These are phyloP conservation scores for Leucocoprinus sp. DNA, from an alignment of 768 basidiomycete genomes.

Conservation along the genomic window DNA sequence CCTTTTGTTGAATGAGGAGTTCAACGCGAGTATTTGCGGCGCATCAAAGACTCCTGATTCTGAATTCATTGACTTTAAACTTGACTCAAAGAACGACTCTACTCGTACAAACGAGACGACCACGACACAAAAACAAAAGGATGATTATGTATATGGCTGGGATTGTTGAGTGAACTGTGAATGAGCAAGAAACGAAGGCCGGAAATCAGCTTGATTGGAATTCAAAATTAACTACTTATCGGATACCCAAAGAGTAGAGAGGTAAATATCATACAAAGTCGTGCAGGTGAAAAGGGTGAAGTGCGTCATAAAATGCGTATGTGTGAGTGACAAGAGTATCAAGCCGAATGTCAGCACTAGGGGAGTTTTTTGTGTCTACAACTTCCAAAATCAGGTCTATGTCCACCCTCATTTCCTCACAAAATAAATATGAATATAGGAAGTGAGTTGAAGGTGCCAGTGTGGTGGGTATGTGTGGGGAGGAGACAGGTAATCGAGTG, in stretches of 20 bases:
- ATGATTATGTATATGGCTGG: no score
- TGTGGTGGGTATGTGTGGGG: not conserved
- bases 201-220: not conserved
- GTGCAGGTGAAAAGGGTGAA: not conserved
- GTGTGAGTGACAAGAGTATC: not conserved
- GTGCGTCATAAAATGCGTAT: constrained; percentile 1
- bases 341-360: not conserved
- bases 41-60: constrained; percentile 7
- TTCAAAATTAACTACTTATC: not conserved
- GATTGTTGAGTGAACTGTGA: no score
- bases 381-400: constrained; percentile 3
- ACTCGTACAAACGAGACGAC: no score
- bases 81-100: no score
- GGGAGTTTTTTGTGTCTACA: constrained; percentile 5
- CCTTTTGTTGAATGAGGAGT: constrained; percentile 65
- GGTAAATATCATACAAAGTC: constrained; percentile 2
- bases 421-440: constrained; percentile 10
- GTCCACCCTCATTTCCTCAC: constrained; percentile 1
- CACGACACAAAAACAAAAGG: no score
- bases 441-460: not conserved
- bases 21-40: constrained; percentile 66
- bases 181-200: no score
- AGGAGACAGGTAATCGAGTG: not conserved
- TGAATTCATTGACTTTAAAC: no score
- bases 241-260: not conserved